These are phyloP conservation scores for Aphanomyces invadans DNA, from an alignment of 352 stramenopile genomes.

Conservation along the genomic window DNA sequence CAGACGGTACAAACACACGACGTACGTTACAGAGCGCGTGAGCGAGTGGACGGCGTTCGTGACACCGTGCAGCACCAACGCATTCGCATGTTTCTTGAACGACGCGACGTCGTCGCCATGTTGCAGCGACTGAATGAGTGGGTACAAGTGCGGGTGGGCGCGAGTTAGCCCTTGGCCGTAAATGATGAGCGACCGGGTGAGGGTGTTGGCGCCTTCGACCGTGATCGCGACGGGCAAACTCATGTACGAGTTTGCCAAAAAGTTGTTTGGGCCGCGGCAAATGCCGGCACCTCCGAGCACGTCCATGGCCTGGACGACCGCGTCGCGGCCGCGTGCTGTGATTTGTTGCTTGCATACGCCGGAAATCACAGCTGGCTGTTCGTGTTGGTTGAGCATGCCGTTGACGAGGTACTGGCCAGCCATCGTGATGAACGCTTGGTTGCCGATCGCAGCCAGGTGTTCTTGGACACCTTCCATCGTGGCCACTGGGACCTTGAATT, in stretches of 20 bases:
- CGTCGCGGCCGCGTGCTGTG: constrained; percentile 91
- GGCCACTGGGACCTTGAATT: constrained; percentile 98
- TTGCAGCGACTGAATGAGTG: constrained; percentile 96
- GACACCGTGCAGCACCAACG: constrained; percentile 91
- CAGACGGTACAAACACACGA: neutral
- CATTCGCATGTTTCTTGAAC: constrained; percentile 92
- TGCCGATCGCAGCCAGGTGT: constrained; percentile 89
- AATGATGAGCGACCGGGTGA: constrained; percentile 96
- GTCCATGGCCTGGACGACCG: constrained; percentile 96
- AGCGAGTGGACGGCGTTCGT: constrained; percentile 89
- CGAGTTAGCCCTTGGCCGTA: constrained; percentile 97
- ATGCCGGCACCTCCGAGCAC: constrained; percentile 95
- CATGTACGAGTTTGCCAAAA: constrained; percentile 94
- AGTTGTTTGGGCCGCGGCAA: constrained; percentile 96
- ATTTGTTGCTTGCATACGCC: constrained; percentile 99
- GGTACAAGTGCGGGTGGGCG: constrained; percentile 95
- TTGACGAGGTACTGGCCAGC: constrained; percentile 96
- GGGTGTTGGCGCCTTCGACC: constrained; percentile 96
- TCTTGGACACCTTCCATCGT: constrained; percentile 98
- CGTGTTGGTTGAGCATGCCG: constrained; percentile 98
- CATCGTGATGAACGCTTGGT: constrained; percentile 92
- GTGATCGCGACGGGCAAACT: constrained; percentile 96
- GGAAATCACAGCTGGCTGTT: constrained; percentile 96
- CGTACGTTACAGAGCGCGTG: constrained; percentile 67
- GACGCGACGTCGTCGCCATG: constrained; percentile 88